phyloP scores from a whole-genome alignment of 768 basidiomycete species.

The Rhizopogon vinicolor region DNA sequence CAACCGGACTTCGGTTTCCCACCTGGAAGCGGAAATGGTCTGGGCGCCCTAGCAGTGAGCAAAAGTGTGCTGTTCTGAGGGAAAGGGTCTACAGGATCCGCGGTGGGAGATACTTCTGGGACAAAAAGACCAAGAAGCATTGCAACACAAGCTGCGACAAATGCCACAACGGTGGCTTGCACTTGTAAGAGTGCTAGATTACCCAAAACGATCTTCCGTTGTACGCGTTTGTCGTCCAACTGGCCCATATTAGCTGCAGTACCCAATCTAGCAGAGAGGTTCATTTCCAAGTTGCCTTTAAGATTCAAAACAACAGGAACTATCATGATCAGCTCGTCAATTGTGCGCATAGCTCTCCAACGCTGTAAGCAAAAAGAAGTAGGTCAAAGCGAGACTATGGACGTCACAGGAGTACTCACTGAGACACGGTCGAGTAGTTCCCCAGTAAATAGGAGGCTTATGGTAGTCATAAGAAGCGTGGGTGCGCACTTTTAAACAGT shows the following conservation, averaged over 20 bases:
- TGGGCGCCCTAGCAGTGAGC: constrained; percentile 15
- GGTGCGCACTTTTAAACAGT: constrained; percentile 65
- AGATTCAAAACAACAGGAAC: constrained; percentile 92
- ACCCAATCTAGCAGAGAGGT: constrained; percentile 90
- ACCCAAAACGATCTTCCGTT: constrained; percentile 67
- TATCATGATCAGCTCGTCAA: constrained; percentile 96
- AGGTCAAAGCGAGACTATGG: neutral
- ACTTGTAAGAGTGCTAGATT: constrained; percentile 88
- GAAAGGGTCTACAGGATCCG: constrained; percentile 2
- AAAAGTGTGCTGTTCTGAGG: constrained; percentile 10
- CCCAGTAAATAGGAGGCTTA: constrained; percentile 87
- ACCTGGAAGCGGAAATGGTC: constrained; percentile 18
- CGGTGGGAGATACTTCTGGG: constrained; percentile 26
- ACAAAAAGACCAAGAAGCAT: constrained; percentile 67
- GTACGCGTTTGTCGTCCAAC: constrained; percentile 65
- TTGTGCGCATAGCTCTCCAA: constrained; percentile 85
- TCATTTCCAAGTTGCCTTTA: constrained; percentile 99
- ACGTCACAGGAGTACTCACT: constrained; percentile 37
- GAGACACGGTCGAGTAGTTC: constrained; percentile 85
- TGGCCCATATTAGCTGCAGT: constrained; percentile 94
- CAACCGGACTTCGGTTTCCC: constrained; percentile 33
- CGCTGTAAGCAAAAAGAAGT: constrained; percentile 36
- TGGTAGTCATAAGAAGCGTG: constrained; percentile 76
- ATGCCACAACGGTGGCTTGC: constrained; percentile 87
- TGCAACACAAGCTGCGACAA: constrained; percentile 75